Conservation (phyloP, 768 basidiomycete genomes). For the Boletus reticulatus region DNA sequence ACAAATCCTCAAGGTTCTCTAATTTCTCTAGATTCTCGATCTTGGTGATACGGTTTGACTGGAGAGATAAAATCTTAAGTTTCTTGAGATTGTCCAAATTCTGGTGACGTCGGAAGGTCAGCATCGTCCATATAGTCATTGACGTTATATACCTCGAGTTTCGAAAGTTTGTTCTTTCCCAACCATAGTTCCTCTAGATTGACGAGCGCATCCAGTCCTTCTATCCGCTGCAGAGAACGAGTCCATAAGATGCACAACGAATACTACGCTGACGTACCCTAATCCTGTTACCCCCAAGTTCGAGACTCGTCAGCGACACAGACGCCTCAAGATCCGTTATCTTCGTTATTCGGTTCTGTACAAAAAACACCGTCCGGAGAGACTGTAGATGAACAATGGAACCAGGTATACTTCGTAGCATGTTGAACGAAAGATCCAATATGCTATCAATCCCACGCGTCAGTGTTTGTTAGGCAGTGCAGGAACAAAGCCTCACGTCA, state of each 20-base stretch:
- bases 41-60: slow-evolving; percentile 90
- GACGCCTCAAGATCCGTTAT: slow-evolving; percentile 65
- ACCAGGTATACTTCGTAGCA: slow-evolving; percentile 70
- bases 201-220: slow-evolving; percentile 75
- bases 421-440: slow-evolving; percentile 94
- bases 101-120: slow-evolving; percentile 35
- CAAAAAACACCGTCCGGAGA: slow-evolving; percentile 83
- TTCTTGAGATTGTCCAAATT: slow-evolving; percentile 67
- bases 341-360: slow-evolving; percentile 90
- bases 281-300: slow-evolving; percentile 91
- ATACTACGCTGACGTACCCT: slow-evolving; percentile 50
- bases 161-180: slow-evolving; percentile 95
- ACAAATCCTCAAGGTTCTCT: slow-evolving; percentile 79
- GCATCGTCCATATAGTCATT: not conserved
- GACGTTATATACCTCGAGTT: slow-evolving; percentile 60
- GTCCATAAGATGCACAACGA: not conserved
- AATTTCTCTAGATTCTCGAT: slow-evolving; percentile 79
- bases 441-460: slow-evolving; percentile 42
- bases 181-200: slow-evolving; percentile 94
- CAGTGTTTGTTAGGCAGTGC: not conserved
- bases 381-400: slow-evolving; percentile 53
- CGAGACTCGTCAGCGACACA: slow-evolving; percentile 72
- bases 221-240: slow-evolving; percentile 64
- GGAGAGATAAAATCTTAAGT: slow-evolving; percentile 83
- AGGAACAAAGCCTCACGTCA: slow-evolving; percentile 45